Evolutionary conservation across 2,329 filamentous ascomycete species (phyloP).

Genomic region (Corinectria fuckeliana): DNA sequence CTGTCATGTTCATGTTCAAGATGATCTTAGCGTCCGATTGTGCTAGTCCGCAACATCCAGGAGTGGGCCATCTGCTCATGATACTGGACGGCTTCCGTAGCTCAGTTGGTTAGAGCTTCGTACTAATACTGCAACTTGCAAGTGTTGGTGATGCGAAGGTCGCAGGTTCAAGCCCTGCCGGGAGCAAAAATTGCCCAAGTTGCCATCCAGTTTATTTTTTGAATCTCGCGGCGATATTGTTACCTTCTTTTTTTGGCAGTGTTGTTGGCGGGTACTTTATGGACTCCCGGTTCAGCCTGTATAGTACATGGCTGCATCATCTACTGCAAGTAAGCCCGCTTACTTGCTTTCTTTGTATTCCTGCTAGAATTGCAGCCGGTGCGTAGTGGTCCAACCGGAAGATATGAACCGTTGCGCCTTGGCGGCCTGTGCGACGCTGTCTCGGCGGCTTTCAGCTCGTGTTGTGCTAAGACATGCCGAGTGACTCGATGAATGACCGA

Average conservation of each 20-base stretch:
- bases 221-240: neutral
- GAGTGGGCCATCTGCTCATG: constrained; percentile 6
- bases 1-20: neutral
- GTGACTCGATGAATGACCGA: neutral
- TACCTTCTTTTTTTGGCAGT: neutral
- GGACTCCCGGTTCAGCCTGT: too few relatives aligned
- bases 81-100: constrained; percentile 41
- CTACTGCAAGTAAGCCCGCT: neutral
- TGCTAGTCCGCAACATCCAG: neutral
- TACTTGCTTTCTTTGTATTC: too few relatives aligned
- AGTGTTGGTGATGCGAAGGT: constrained; percentile 40
- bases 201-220: constrained; percentile 29
- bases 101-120: constrained; percentile 45
- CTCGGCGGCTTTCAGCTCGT: neutral
- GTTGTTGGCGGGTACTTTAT: neutral
- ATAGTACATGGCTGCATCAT: neutral
- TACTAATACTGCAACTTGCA: constrained; percentile 39
- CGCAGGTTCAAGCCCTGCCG: constrained; percentile 44
- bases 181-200: constrained; percentile 35
- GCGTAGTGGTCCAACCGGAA: too few relatives aligned
- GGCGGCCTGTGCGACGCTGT: neutral
- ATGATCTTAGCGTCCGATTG: constrained; percentile 5
- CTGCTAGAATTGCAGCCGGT: too few relatives aligned
- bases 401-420: neutral
- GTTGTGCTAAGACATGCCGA: constrained; percentile 3